phyloP scores from a whole-genome alignment of 2,329 filamentous ascomycete species.

The Aspergillus arachidicola region DNA sequence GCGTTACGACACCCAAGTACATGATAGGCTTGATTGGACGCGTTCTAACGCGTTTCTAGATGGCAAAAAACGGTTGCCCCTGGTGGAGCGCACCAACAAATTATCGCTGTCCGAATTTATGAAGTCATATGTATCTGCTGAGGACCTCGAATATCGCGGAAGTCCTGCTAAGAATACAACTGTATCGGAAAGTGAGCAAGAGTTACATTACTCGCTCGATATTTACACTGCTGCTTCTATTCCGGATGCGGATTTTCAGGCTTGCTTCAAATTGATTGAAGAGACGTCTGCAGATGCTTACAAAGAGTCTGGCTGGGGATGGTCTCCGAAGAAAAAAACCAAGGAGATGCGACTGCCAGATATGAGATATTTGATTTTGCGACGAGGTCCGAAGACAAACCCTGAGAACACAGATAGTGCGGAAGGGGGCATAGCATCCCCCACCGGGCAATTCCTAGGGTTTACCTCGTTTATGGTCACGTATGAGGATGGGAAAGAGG shows the following conservation, averaged over 20 bases:
- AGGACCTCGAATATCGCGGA: slow-evolving; percentile 3
- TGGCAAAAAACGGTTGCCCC: slow-evolving; percentile 22
- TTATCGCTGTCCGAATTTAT: slow-evolving; percentile 44
- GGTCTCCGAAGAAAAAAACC: slow-evolving; percentile 56
- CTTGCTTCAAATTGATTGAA: slow-evolving; percentile 57
- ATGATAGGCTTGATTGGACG: background rate
- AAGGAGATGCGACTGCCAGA: slow-evolving; percentile 61
- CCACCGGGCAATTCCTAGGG: slow-evolving; percentile 30
- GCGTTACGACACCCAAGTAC: no score
- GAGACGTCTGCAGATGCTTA: slow-evolving; percentile 58
- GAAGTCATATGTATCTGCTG: slow-evolving; percentile 32
- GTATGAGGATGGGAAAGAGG: slow-evolving; percentile 57
- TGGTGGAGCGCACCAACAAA: slow-evolving; percentile 48
- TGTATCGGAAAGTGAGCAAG: background rate
- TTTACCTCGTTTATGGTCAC: slow-evolving; percentile 61
- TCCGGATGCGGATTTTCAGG: slow-evolving; percentile 43
- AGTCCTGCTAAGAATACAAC: background rate
- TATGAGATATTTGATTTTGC: slow-evolving; percentile 61
- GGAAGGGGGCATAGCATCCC: background rate
- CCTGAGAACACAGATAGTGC: background rate
- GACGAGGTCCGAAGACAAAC: slow-evolving; percentile 15
- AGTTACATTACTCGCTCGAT: slow-evolving; percentile 24
- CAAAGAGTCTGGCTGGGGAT: slow-evolving; percentile 54
- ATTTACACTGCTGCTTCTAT: slow-evolving; percentile 43
- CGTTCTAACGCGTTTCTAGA: slow-evolving; percentile 18